Conservation (phyloP, 78 protist species). For the Isochrysis galbana region DNA sequence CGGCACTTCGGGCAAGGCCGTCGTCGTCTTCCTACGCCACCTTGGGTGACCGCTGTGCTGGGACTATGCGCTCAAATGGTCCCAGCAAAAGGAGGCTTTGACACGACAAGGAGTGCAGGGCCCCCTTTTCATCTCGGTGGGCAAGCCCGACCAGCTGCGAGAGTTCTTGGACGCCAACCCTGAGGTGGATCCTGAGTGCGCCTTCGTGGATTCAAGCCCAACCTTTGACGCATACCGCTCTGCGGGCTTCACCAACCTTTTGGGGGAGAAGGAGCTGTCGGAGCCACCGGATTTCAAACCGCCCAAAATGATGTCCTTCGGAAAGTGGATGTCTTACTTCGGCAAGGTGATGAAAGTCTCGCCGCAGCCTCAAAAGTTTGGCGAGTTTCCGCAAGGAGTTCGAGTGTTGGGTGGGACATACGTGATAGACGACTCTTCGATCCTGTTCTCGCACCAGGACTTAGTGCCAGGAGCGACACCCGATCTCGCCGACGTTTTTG, state of each 20-base stretch:
- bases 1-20: too few relatives aligned
- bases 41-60: slow-evolving; percentile 17
- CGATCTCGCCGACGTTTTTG: not conserved
- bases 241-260: not conserved
- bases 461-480: not conserved
- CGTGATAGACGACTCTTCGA: not conserved
- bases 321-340: not conserved
- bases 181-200: not conserved
- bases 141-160: not conserved
- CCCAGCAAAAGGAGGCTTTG: not conserved
- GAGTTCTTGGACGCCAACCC: not conserved
- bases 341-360: not conserved
- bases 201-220: not conserved
- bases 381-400: not conserved
- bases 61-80: not conserved
- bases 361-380: not conserved
- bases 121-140: not conserved
- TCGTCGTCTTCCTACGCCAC: not conserved
- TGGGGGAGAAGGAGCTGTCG: not conserved
- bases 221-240: not conserved
- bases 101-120: not conserved
- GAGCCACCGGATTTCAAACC: too few relatives aligned
- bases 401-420: not conserved
- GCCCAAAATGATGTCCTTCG: too few relatives aligned
- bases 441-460: not conserved